Evolutionary conservation across 2,329 filamentous ascomycete genomes (phyloP).

Genomic region (Calonectria hawksworthii): DNA sequence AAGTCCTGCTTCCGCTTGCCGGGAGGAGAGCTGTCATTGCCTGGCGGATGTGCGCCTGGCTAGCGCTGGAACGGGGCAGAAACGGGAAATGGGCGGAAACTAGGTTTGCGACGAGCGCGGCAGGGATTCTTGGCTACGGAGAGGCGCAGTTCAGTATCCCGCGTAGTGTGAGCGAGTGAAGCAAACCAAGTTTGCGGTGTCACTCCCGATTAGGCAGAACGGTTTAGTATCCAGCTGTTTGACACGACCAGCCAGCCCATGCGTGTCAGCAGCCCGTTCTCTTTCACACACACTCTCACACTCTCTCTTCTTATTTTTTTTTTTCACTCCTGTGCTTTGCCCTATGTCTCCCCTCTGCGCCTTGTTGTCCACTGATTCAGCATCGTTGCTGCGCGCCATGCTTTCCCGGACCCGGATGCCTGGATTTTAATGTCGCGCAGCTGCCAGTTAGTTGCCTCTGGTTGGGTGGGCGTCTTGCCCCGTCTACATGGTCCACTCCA

Average conservation of each 20-base stretch:
- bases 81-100: conserved; percentile 8
- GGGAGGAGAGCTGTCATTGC: conserved; percentile 5
- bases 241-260: not conserved
- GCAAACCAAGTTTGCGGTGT: not conserved
- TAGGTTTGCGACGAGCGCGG: not conserved
- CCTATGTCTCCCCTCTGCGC: not conserved
- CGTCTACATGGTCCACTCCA: not conserved
- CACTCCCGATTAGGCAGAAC: conserved; percentile 7
- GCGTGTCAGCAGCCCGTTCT: not conserved
- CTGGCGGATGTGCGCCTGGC: conserved; percentile 6
- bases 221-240: not conserved
- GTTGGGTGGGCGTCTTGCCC: conserved; percentile 13
- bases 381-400: not conserved
- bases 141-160: conserved; percentile 17
- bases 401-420: not conserved
- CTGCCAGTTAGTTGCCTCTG: not conserved
- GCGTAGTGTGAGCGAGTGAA: not conserved
- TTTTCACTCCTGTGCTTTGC: not conserved
- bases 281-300: no score
- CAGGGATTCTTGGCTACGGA: conserved; percentile 10
- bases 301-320: not conserved
- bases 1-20: not conserved
- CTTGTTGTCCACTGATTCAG: not conserved
- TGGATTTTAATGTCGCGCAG: not conserved
- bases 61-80: conserved; percentile 2